Evolutionary conservation across 306 rosid species (phyloP), one percentile per base, ranked within the genome.

Genomic region (Sicyos edulis): DNA sequence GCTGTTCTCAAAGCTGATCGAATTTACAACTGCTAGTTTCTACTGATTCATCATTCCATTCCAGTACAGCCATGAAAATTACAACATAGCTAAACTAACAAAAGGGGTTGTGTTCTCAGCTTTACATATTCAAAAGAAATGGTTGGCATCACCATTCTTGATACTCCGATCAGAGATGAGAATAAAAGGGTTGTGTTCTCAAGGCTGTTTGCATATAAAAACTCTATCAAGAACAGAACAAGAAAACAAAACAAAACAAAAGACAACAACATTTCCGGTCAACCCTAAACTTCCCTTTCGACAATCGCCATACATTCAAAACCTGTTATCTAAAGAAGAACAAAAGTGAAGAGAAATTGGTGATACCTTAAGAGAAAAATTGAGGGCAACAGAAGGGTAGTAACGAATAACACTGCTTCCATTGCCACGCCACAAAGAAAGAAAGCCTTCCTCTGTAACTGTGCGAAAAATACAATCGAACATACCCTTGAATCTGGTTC

Each of bases 371-470:
- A 95, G 97, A 37, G 99, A 95, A 83, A 95, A 95, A 79, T 95
- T 95, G 83, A 95, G 99, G 0, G 99, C 97, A 3, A 95, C 96
- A 0, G 99, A 91, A 74, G 99, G 99, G 77, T 95, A 95, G 77
- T 95, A 86, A 0, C 97, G 95, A 74, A 91, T 81, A 84, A 95
- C 96, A 62, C 97, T 86, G 73, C 85, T 95, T 34, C 99, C 99
- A 83, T 95, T 95, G 84, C 99, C 99, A 68, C 97, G 83, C 97
- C 99, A 95, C 59, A 95, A 75, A 40, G 99, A 95, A 21, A 95
- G 81, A 77, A 89, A 55, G 56, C 99, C 97, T 80, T 95, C 99
- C 76, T 95, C 99, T 61, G 76, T 82, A 21, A 91, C 89, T 0
- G 88, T 88, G 11, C 96, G 91, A 67, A 32, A 26, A 5, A 95